phyloP scores from a whole-genome alignment of 352 stramenopile species.

The Phytophthora quininea region DNA sequence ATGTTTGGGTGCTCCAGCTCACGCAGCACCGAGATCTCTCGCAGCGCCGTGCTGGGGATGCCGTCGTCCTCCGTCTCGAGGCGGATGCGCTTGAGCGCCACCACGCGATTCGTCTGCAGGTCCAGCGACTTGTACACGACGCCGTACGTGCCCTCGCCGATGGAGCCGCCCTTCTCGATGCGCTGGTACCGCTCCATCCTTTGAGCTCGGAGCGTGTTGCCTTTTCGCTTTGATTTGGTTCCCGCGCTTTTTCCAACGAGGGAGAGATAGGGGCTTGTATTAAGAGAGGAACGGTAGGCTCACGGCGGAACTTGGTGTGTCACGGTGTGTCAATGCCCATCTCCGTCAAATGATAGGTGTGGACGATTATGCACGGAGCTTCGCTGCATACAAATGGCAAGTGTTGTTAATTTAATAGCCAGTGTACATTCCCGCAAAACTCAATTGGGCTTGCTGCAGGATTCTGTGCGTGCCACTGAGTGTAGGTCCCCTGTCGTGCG shows the following conservation, averaged over 20 bases:
- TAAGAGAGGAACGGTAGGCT: background rate
- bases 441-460: background rate
- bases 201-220: background rate
- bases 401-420: background rate
- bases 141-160: conserved; percentile 96
- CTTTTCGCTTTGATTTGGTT: conserved; percentile 6
- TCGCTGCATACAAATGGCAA: background rate
- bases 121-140: conserved; percentile 97
- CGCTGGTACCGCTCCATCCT: conserved; percentile 91
- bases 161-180: conserved; percentile 93
- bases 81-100: conserved; percentile 97
- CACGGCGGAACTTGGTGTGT: background rate
- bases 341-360: background rate
- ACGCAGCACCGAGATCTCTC: conserved; percentile 98
- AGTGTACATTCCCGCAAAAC: conserved; percentile 12
- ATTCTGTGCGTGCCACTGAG: conserved; percentile 24
- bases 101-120: conserved; percentile 89
- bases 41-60: conserved; percentile 97
- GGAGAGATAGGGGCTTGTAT: background rate
- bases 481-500: conserved; percentile 27
- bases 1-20: conserved; percentile 99
- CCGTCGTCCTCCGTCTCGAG: conserved; percentile 99
- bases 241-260: conserved; percentile 30
- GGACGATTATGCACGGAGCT: background rate
- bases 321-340: background rate